Conservation (phyloP, 306 rosid species). For the Begonia peltatifolia region DNA sequence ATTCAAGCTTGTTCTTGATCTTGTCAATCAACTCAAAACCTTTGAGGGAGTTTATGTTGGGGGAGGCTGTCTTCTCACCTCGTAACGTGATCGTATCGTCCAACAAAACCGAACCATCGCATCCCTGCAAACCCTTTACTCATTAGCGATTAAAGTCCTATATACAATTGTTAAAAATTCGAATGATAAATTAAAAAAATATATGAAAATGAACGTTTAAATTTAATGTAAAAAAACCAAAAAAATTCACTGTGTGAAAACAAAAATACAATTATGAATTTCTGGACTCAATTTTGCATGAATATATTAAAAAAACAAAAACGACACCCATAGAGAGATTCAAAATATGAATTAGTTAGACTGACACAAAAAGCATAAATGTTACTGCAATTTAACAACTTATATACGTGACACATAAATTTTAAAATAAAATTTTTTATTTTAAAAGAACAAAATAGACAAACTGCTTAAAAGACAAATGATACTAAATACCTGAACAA, state of each 20-base stretch:
- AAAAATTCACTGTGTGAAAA: background rate
- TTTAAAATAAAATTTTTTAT: background rate
- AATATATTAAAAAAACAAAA: no score
- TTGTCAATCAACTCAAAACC: conserved; percentile 50
- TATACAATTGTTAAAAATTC: background rate
- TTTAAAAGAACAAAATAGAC: background rate
- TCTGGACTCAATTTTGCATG: background rate
- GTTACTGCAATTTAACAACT: no score
- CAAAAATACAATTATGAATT: background rate
- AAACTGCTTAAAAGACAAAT: no score
- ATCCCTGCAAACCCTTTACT: conserved; percentile 35
- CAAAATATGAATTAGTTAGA: no score
- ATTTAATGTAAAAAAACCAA: no score
- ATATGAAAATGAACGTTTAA: background rate
- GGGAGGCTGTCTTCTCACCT: conserved; percentile 69
- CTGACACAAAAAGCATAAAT: no score
- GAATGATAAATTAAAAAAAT: background rate
- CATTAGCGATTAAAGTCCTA: no score
- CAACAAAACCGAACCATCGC: conserved; percentile 79
- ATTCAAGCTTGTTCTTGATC: conserved; percentile 72
- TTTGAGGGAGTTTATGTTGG: conserved; percentile 48
- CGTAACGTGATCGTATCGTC: conserved; percentile 67
- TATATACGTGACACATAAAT: no score
- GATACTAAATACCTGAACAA: conserved; percentile 45
- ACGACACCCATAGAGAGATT: no score